Base-by-base conservation (phyloP, 495 filamentous ascomycete genomes). In the Polyplosphaeria fusca region DNA sequence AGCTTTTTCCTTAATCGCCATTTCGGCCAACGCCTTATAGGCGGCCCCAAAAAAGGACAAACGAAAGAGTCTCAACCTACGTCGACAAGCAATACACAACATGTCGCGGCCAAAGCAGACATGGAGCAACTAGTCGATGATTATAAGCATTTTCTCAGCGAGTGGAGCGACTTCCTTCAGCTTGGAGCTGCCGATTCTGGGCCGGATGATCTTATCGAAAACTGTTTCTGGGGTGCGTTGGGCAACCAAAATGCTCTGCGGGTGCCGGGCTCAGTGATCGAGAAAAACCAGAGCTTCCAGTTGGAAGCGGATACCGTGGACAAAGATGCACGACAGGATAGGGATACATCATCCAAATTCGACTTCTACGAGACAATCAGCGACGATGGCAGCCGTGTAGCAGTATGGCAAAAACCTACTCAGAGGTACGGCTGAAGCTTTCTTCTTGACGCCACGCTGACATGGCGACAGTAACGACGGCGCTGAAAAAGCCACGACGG, bases 341-440 rank as follows among this genome's bases (percentile, higher is more conserved):
- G 19, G 11, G 39, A 20, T 42, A 42, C 18, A 42, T 5, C 18
- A 13, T 20, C 39, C 5, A 42, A 12, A 42, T 9, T 13, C 19
- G 9, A 20, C 39, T 42, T 42, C 20, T 42, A 42, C 18, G 39
- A 42, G 11, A 42, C 9, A 20, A 42, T 42, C 39, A 42, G 39
- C 39, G 39, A 42, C 19, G 39, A 42, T 42, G 39, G 39, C 11
- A 42, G 39, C 39, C 39, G 39, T 42, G 39, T 42, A 11, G 39
- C 39, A 42, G 39, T 42, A 12, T 42, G 39, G 39, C 9, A 20
- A 20, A 42, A 11, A 18, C 39, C 39, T 12, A 19, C 19, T 42
- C 39, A 42, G 19, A 20, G 9, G 39, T 42, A 42, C 9, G 39
- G 5, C 19, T 42, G 11, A 12, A 42, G 19, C 19, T 20, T 42